A percentile compares a stretch with the other conserved stretches of the same genome.
These are phyloP conservation scores for Pseudoscleropodium purum DNA, from an alignment of 225 moss, liverwort and hornwort species.

Conservation along the genomic window DNA sequence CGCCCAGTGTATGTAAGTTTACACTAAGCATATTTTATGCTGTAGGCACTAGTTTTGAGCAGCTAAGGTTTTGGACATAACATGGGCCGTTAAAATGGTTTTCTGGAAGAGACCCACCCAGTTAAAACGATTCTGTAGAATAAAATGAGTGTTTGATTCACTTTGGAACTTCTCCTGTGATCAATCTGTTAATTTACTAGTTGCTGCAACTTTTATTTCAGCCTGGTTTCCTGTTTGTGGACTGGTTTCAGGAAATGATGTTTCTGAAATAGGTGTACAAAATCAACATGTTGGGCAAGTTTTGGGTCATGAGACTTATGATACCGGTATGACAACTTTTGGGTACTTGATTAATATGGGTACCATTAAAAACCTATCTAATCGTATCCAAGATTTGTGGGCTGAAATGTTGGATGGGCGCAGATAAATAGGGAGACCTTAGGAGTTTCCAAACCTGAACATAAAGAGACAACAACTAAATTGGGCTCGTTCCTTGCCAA, in stretches of 20 bases:
- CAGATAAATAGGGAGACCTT: neutral
- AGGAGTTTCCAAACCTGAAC: neutral
- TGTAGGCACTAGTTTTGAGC: slow-evolving; percentile 17
- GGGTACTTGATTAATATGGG: neutral
- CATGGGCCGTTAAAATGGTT: neutral
- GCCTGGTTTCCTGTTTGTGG: neutral
- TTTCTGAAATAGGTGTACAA: neutral
- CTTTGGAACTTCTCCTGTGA: neutral
- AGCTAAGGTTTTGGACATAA: slow-evolving; percentile 5
- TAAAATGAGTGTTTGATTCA: neutral
- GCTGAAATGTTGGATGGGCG: neutral
- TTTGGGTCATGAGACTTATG: neutral
- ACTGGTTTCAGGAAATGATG: neutral
- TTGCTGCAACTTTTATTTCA: neutral
- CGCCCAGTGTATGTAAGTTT: neutral
- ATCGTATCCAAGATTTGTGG: neutral
- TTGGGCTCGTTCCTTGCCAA: neutral
- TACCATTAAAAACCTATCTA: too few relatives aligned
- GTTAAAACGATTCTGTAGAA: slow-evolving; percentile 2
- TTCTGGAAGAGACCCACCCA: neutral
- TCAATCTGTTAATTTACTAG: neutral
- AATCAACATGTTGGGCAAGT: neutral
- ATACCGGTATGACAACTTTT: neutral
- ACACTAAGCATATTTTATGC: neutral
- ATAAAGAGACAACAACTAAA: neutral